Conservation (phyloP, 2,329 filamentous ascomycete species). For the Pseudophaeomoniella oleicola region DNA sequence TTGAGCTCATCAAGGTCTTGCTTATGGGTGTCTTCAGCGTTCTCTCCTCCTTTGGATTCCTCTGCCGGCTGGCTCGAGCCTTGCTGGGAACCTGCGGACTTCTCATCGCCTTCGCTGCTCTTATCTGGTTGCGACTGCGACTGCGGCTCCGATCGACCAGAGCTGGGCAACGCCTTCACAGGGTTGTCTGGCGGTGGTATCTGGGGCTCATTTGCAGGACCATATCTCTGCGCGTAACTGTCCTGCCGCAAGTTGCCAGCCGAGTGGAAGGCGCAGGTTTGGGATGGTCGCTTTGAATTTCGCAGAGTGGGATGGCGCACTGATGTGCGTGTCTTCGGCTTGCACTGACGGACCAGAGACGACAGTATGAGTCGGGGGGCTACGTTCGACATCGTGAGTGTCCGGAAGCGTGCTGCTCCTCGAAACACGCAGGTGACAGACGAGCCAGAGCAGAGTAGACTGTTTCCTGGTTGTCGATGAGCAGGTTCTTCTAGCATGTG, state of each 20-base stretch:
- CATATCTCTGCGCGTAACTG: constrained; percentile 29
- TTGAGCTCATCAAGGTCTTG: not conserved
- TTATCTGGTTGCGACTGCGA: not conserved
- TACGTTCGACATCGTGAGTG: not conserved
- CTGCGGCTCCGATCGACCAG: not conserved
- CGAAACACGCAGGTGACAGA: no score
- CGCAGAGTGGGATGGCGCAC: not conserved
- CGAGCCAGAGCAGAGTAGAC: no score
- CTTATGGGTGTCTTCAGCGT: constrained; percentile 3
- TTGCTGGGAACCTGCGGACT: constrained; percentile 5
- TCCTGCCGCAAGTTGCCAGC: constrained; percentile 16
- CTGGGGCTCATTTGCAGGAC: constrained; percentile 27
- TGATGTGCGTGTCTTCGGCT: not conserved
- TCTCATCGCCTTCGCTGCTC: constrained; percentile 6
- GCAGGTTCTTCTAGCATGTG: no score
- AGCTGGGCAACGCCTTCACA: constrained; percentile 11
- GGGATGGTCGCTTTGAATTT: not conserved
- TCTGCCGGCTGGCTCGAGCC: constrained; percentile 11
- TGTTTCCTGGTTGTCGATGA: no score
- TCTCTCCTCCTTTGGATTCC: constrained; percentile 12
- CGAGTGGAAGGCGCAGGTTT: constrained; percentile 7
- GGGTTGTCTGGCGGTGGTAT: constrained; percentile 22
- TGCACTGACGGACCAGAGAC: not conserved
- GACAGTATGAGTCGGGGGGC: not conserved
- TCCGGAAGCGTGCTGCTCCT: no score